Evolutionary conservation across 768 basidiomycete species (phyloP), one percentile per base, ranked within the genome.

Genomic region (Auricularia sp.): DNA sequence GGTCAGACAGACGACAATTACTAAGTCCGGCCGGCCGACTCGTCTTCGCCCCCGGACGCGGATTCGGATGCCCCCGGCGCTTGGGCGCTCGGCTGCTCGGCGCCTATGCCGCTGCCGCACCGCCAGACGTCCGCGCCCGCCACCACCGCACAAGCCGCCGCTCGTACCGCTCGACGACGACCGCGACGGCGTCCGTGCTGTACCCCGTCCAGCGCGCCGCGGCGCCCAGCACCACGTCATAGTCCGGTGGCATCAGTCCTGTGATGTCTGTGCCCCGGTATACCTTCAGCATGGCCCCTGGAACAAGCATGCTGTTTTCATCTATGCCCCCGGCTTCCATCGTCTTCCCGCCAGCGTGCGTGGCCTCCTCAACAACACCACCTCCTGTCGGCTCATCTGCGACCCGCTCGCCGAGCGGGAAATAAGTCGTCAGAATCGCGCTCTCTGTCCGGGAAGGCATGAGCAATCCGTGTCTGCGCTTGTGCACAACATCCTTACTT

Each of bases 201-300:
- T 87, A 81, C 1, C 90, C 87, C 1, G 80, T 73, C 78, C 86
- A 84, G 51, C 71, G 63, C 5, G 82, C 83, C 0, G 79, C 87
- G 21, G 80, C 78, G 23, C 71, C 71, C 0, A 91, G 64, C 8
- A 93, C 78, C 47, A 72, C 62, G 36, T 76, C 77, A 66, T 83
- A 83, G 59, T 83, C 83, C 3, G 70, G 75, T 2, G 83, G 78
- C 35, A 89, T 65, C 4, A 75, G 74, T 39, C 91, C 91, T 34
- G 83, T 74, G 61, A 83, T 76, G 68, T 93, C 93, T n/a, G 78
- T 77, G n/a, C 80, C 76, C 39, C 84, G 78, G 76, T 85, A 91
- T 60, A 92, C 82, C 61, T 76, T 76, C 75, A 88, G 85, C 61
- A 74, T 74, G 66, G 84, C 82, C 1, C 88, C 91, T 3, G 88